Conservation (phyloP, 2,329 filamentous ascomycete genomes). For the Cladorrhinum sp. region DNA sequence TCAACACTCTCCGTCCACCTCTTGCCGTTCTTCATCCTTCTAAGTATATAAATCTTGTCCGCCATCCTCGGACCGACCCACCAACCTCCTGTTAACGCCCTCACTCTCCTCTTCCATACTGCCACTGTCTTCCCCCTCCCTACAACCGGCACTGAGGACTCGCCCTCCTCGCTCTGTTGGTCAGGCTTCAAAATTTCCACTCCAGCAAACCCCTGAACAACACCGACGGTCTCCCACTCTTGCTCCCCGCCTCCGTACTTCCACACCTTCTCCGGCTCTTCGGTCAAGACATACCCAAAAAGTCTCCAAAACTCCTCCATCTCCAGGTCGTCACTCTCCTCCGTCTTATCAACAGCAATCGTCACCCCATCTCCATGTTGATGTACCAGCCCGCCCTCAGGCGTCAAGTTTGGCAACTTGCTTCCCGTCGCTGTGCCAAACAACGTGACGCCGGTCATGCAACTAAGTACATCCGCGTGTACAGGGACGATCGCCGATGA, state of each 20-base stretch:
- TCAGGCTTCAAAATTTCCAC: slow-evolving; percentile 56
- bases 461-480: slow-evolving; percentile 64
- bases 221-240: slow-evolving; percentile 55
- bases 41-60: slow-evolving; percentile 52
- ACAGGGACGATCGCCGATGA: slow-evolving; percentile 40
- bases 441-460: slow-evolving; percentile 69
- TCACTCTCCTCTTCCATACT: slow-evolving; percentile 40
- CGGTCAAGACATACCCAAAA: slow-evolving; percentile 62
- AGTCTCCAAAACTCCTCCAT: slow-evolving; percentile 57
- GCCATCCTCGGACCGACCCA: slow-evolving; percentile 63
- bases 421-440: slow-evolving; percentile 51
- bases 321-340: slow-evolving; percentile 45
- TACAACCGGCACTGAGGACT: slow-evolving; percentile 33
- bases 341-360: slow-evolving; percentile 60
- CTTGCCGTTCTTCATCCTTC: slow-evolving; percentile 26
- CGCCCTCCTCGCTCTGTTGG: slow-evolving; percentile 26
- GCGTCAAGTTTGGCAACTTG: slow-evolving; percentile 24
- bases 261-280: slow-evolving; percentile 47
- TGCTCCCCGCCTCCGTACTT: slow-evolving; percentile 41
- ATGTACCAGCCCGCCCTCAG: slow-evolving; percentile 17
- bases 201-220: slow-evolving; percentile 57
- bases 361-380: slow-evolving; percentile 5
- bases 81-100: slow-evolving; percentile 55
- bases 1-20: slow-evolving; percentile 14
- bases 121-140: slow-evolving; percentile 45